Evolutionary conservation across 2,329 filamentous ascomycete genomes (phyloP).

Genomic region (Ceratocystis alfenasii): DNA sequence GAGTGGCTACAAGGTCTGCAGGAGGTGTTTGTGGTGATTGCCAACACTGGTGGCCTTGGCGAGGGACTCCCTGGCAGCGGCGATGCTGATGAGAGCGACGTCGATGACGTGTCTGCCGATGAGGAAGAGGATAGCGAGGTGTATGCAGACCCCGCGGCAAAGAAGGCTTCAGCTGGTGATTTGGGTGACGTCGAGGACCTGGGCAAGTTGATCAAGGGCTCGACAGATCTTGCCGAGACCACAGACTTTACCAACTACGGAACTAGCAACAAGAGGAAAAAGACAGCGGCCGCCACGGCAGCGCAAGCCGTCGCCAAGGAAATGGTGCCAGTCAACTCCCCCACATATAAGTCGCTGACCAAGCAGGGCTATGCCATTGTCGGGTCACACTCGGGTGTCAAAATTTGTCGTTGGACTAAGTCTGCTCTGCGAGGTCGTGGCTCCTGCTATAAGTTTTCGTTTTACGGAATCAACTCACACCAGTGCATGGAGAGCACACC

Average conservation of each 20-base stretch:
- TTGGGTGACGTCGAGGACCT: conserved; percentile 80
- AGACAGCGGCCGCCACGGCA: conserved; percentile 25
- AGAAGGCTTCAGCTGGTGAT: conserved; percentile 32
- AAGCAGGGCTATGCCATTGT: conserved; percentile 96
- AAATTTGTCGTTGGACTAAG: conserved; percentile 98
- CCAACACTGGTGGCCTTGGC: conserved; percentile 44
- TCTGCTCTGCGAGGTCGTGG: conserved; percentile 85
- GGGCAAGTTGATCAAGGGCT: conserved; percentile 47
- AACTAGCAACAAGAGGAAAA: conserved; percentile 29
- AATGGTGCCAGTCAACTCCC: conserved; percentile 87
- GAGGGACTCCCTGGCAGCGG: conserved; percentile 67
- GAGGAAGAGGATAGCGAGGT: conserved; percentile 41
- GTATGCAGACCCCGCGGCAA: conserved; percentile 32
- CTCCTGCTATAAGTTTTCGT: conserved; percentile 94
- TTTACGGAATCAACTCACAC: conserved; percentile 93
- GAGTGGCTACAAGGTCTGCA: conserved; percentile 71
- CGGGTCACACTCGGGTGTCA: conserved; percentile 88
- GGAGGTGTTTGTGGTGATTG: conserved; percentile 56
- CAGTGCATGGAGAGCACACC: conserved; percentile 98
- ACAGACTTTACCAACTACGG: conserved; percentile 76
- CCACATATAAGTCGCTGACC: conserved; percentile 76
- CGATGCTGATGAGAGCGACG: conserved; percentile 72
- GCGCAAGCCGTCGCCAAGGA: conserved; percentile 53
- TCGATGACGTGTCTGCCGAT: conserved; percentile 52
- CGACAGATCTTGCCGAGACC: conserved; percentile 27